phyloP scores from a whole-genome alignment of 129 eudicot species.

The Helichrysum umbraculigerum region DNA sequence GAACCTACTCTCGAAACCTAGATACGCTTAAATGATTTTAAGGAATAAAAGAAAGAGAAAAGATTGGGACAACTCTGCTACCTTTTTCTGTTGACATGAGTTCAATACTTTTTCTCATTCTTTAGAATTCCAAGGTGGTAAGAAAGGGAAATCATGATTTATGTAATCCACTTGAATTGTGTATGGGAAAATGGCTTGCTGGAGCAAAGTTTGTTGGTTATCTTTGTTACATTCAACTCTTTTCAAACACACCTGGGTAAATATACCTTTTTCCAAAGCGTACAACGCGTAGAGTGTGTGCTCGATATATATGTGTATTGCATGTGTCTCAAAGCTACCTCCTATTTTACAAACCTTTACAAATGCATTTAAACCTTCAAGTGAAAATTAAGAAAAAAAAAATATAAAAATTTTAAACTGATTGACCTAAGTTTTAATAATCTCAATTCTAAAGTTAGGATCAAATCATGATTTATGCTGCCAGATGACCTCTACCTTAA shows the following conservation, averaged over 20 bases:
- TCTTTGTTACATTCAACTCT: background rate
- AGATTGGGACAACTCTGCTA: too few relatives aligned
- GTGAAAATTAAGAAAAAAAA: background rate
- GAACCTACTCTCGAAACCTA: too few relatives aligned
- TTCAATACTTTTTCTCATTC: too few relatives aligned
- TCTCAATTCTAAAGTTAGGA: background rate
- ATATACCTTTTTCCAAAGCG: background rate
- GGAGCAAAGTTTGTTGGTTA: background rate
- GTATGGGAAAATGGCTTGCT: background rate
- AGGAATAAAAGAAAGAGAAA: too few relatives aligned
- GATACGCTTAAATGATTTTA: too few relatives aligned
- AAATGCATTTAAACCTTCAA: background rate
- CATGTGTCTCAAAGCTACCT: background rate
- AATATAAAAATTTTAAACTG: background rate
- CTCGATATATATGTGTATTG: background rate
- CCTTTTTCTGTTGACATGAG: too few relatives aligned
- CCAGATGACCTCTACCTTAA: background rate
- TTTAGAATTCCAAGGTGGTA: too few relatives aligned
- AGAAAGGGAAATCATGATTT: too few relatives aligned
- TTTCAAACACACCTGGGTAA: background rate
- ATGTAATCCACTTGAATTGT: too few relatives aligned
- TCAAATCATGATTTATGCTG: background rate
- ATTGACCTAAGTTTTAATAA: background rate
- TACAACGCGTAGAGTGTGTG: background rate
- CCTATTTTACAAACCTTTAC: background rate